Evolutionary conservation across 202 grass and related monocot genomes (phyloP).

Genomic region (Elaeis oleifera): DNA sequence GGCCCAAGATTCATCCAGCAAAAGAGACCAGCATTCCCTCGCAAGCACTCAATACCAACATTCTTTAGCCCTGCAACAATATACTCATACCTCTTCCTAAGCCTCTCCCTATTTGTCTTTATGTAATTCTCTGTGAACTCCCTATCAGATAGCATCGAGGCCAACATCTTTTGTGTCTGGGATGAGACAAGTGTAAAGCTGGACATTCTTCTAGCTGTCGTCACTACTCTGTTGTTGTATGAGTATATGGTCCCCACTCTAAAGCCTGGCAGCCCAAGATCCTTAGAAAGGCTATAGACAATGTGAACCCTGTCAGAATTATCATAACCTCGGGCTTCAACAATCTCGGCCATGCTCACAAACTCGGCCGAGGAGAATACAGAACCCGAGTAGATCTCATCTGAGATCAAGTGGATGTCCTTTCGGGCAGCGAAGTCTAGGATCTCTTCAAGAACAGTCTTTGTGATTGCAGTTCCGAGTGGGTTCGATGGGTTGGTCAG

Average conservation of each 20-base stretch:
- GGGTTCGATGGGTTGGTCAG: conserved; percentile 97
- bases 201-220: conserved; percentile 76
- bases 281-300: conserved; percentile 98
- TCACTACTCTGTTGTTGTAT: conserved; percentile 73
- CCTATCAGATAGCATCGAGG: conserved; percentile 56
- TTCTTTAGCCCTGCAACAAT: conserved; percentile 38
- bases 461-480: conserved; percentile 45
- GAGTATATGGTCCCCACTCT: conserved; percentile 79
- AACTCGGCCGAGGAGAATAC: conserved; percentile 63
- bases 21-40: conserved; percentile 72
- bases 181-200: conserved; percentile 97
- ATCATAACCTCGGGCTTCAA: conserved; percentile 25
- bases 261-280: conserved; percentile 83
- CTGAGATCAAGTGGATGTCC: conserved; percentile 88
- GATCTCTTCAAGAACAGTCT: conserved; percentile 35
- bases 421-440: conserved; percentile 46
- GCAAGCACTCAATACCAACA: conserved; percentile 63
- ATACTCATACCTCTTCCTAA: conserved; percentile 47
- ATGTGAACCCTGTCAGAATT: conserved; percentile 59
- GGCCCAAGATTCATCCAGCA: conserved; percentile 83
- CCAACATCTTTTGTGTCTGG: conserved; percentile 84
- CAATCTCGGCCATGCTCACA: conserved; percentile 71
- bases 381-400: conserved; percentile 93
- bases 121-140: conserved; percentile 51
- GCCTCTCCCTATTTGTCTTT: conserved; percentile 48